These are phyloP conservation scores for Spathaspora sp. DNA, from an alignment of 1,139 yeast species.

Conservation along the genomic window DNA sequence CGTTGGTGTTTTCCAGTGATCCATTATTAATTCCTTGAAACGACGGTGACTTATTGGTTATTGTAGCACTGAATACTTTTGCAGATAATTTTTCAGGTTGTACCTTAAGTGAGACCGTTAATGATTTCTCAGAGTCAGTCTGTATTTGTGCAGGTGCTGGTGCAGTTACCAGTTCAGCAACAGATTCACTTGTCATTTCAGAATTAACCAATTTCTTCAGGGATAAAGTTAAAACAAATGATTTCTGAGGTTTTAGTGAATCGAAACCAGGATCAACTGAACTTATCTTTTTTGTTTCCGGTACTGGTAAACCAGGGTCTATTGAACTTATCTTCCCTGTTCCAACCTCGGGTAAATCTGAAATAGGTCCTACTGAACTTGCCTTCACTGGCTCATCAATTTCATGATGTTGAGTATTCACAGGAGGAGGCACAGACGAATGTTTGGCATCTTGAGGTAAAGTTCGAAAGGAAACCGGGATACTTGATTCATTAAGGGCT, in stretches of 20 bases:
- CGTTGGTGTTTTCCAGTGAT: background rate
- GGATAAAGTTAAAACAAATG: background rate
- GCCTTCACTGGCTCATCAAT: background rate
- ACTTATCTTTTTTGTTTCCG: too few species aligned
- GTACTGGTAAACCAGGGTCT: too few species aligned
- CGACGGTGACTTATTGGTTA: slow-evolving; percentile 1
- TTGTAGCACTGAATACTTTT: background rate
- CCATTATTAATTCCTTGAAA: background rate
- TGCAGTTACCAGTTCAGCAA: background rate
- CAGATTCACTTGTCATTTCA: background rate
- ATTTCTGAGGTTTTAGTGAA: background rate
- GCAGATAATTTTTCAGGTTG: background rate
- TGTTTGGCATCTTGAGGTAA: background rate
- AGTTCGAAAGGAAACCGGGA: background rate
- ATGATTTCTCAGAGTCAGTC: background rate
- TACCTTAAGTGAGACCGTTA: background rate
- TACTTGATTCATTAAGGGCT: slow-evolving; percentile 5
- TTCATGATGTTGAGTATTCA: background rate
- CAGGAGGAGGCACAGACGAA: background rate
- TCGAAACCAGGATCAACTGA: too few species aligned
- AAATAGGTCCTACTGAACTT: background rate
- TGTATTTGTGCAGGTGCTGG: background rate
- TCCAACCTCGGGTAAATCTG: too few species aligned
- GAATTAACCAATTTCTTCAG: background rate
- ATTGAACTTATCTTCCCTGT: too few species aligned